Evolutionary conservation across 192 early-diverging fungal species (phyloP), one percentile per base, ranked within the genome.

Genomic region (Backusella westeae): DNA sequence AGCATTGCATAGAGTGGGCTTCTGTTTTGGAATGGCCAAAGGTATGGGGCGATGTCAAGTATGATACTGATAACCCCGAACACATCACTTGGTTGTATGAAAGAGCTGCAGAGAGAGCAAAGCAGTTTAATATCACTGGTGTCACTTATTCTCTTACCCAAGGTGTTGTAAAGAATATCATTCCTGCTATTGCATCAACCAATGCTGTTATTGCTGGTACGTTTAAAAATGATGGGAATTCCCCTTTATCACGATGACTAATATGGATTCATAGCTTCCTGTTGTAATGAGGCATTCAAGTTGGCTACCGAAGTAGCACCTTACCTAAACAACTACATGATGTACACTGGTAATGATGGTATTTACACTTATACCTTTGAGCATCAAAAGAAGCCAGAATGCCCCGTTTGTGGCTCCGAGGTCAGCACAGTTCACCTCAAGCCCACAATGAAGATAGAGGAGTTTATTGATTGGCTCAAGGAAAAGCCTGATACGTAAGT

Each of bases 1-100:
- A 99, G 78, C 98, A 99, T 82, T 99, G 98, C 82, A 97, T 99
- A 73, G 96, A 98, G 75, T 99, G 94, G 92, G 98, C 98, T 5
- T 95, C 93, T 26, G 87, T 96, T 3, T 78, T 99, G n/a, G 91
- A 94, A 76, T 99, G 96, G 96, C 94, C 98, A 42, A 91, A 91
- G 35, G 78, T 85, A 69, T 95, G 77, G 77, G 72, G 66, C 34
- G 19, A 91, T 38, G 65, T 73, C 34, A 93, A 94, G 78, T 87
- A 91, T 65, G 94, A 95, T 72, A 91, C 89, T 17, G 94, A 95
- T 78, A 86, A 94, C 77, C 89, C 90, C 2, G 89, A 91, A 29
- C 91, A 95, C 74, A 92, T 95, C 36, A 85, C 80, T 72, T 95
- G 94, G 94, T 78, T 95, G 1, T 91, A 88, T 44, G 85, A 92